Conservation (phyloP, 2,329 filamentous ascomycete species). For the Paramyrothecium sp. region DNA sequence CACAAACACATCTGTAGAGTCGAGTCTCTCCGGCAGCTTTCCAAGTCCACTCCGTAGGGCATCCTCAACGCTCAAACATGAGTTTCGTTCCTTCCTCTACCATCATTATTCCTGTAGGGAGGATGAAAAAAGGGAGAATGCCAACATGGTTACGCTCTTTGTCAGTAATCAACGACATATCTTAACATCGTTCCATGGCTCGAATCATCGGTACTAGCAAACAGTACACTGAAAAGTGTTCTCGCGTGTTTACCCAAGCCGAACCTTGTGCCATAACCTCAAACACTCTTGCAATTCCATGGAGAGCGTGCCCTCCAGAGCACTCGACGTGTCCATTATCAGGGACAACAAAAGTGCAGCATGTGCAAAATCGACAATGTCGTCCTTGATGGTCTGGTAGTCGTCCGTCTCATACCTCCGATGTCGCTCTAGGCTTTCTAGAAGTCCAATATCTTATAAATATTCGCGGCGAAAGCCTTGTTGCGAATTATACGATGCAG, state of each 20-base stretch:
- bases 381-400: conserved; percentile 34
- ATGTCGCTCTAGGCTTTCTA: conserved; percentile 57
- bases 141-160: no score
- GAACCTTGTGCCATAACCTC: conserved; percentile 50
- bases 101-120: no score
- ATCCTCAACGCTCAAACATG: no score
- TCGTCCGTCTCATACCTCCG: conserved; percentile 51
- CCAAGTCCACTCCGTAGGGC: no score
- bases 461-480: conserved; percentile 34
- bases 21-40: no score
- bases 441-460: conserved; percentile 45
- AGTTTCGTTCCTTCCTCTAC: no score
- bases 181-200: no score
- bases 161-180: no score
- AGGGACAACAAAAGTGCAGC: conserved; percentile 47
- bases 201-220: no score
- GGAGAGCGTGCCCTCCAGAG: conserved; percentile 45
- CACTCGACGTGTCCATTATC: conserved; percentile 43
- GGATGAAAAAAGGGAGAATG: no score
- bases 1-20: no score
- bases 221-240: no score
- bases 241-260: conserved; percentile 52
- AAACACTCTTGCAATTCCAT: conserved; percentile 56
- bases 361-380: conserved; percentile 42
- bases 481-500: conserved; percentile 54